Evolutionary conservation across 345 rosid genomes (phyloP).

Genomic region (Hibiscus mutabilis): DNA sequence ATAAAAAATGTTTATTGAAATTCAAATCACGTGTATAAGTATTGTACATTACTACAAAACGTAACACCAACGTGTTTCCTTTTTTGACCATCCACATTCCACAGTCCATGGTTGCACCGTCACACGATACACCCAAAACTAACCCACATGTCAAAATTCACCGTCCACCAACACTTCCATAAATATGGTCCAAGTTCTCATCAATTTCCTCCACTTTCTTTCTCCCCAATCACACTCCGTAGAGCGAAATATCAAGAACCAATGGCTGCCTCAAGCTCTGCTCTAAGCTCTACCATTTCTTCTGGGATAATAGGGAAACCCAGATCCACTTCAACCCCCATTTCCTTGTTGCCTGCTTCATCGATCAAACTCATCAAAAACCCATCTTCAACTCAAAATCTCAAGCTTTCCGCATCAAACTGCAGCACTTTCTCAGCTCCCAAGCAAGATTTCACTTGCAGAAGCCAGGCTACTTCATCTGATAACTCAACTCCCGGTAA

Average conservation of each 20-base stretch:
- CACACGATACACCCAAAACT: not conserved
- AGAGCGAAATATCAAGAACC: no score
- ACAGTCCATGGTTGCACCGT: not conserved
- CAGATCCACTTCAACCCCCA: constrained; percentile 15
- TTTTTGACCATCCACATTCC: not conserved
- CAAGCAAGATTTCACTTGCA: constrained; percentile 41
- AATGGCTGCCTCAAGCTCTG: constrained; percentile 35
- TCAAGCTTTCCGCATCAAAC: constrained; percentile 4
- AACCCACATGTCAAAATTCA: not conserved
- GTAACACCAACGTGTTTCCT: no score
- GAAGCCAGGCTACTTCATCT: constrained; percentile 28
- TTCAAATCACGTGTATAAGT: no score
- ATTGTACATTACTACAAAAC: no score
- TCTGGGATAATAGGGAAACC: constrained; percentile 13
- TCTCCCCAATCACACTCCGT: not conserved
- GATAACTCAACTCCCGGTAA: constrained; percentile 32
- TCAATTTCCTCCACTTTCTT: not conserved
- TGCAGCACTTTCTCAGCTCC: constrained; percentile 9
- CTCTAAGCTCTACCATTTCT: constrained; percentile 22
- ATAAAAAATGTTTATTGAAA: no score
- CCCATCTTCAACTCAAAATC: constrained; percentile 13
- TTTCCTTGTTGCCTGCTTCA: not conserved
- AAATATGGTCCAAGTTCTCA: not conserved
- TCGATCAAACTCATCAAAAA: constrained; percentile 11
- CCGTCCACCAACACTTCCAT: not conserved